phyloP scores from a whole-genome alignment of 2,329 filamentous ascomycete genomes.

The Monosporascus sp. region DNA sequence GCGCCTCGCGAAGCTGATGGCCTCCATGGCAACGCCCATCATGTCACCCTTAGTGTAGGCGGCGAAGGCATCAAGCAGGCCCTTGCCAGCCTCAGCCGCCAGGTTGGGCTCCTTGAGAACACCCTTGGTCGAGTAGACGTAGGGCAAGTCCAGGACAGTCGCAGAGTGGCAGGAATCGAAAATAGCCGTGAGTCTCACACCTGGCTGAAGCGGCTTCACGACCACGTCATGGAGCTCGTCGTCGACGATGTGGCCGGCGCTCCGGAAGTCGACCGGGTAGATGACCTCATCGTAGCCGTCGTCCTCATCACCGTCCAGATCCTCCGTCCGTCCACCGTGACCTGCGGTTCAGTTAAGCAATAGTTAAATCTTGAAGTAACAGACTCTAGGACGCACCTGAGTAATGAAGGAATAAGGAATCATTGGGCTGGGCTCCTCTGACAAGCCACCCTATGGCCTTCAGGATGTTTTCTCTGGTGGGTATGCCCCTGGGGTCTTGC shows the following conservation, averaged over 20 bases:
- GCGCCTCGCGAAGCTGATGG: conserved; percentile 85
- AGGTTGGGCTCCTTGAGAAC: conserved; percentile 65
- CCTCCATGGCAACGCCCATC: conserved; percentile 72
- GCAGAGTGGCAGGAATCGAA: conserved; percentile 65
- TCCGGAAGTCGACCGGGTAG: conserved; percentile 76
- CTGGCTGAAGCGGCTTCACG: conserved; percentile 50
- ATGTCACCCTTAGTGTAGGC: conserved; percentile 68
- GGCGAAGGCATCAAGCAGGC: conserved; percentile 54
- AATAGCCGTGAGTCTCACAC: conserved; percentile 57
- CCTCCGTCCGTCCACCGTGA: conserved; percentile 76
- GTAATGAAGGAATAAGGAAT: conserved; percentile 64
- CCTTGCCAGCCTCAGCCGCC: conserved; percentile 63
- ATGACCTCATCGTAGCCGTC: conserved; percentile 82
- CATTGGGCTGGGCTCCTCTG: conserved; percentile 65
- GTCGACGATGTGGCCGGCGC: conserved; percentile 76
- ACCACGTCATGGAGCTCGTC: conserved; percentile 79
- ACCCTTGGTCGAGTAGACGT: conserved; percentile 65
- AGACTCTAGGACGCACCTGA: conserved; percentile 2
- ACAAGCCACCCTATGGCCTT: conserved; percentile 74
- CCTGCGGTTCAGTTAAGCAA: conserved; percentile 24
- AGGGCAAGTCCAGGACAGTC: conserved; percentile 61
- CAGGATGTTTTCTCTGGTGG: conserved; percentile 71
- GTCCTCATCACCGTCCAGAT: conserved; percentile 74
- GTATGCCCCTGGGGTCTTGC: conserved; percentile 62
- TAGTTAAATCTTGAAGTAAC: conserved; percentile 29